Conservation (phyloP, 257 asterid species). For the Ajuga chamaepitys region DNA sequence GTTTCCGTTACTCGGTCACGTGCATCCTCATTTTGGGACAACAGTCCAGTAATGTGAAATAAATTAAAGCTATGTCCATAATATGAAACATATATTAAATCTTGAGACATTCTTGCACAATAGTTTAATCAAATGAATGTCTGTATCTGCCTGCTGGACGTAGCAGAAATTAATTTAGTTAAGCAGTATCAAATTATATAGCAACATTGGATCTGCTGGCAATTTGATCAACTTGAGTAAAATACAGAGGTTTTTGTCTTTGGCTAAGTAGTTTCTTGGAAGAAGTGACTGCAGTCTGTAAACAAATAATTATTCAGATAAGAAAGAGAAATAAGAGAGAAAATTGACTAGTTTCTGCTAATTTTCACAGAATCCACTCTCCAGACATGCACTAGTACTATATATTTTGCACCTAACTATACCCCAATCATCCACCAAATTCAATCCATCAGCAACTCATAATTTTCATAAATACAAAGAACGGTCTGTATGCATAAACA, state of each 20-base stretch:
- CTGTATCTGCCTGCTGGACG: slow-evolving; percentile 10
- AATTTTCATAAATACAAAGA: slow-evolving; percentile 23
- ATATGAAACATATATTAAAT: not conserved
- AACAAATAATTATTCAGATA: not conserved
- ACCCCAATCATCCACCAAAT: slow-evolving; percentile 19
- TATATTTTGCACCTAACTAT: slow-evolving; percentile 27
- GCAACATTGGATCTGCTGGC: slow-evolving; percentile 23
- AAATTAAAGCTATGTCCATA: not conserved
- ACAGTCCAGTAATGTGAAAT: slow-evolving; percentile 4
- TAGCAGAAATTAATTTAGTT: not conserved
- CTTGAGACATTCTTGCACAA: slow-evolving; percentile 38
- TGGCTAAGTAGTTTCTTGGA: slow-evolving; percentile 8
- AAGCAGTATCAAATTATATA: not conserved
- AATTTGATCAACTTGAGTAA: not conserved
- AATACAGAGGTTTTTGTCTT: not conserved
- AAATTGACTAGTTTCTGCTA: slow-evolving; percentile 4
- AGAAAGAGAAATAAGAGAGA: not conserved
- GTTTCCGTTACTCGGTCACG: slow-evolving; percentile 37
- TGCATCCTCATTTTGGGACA: slow-evolving; percentile 26
- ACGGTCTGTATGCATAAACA: slow-evolving; percentile 1
- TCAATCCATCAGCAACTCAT: slow-evolving; percentile 16
- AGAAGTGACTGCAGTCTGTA: not conserved
- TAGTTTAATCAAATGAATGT: slow-evolving; percentile 18
- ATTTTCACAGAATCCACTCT: slow-evolving; percentile 20
- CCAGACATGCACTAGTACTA: slow-evolving; percentile 24